Evolutionary conservation across 1,284 basidiomycete genomes (phyloP), one percentile per base, ranked within the genome.

Genomic region (Ganoderma leucocontextum): DNA sequence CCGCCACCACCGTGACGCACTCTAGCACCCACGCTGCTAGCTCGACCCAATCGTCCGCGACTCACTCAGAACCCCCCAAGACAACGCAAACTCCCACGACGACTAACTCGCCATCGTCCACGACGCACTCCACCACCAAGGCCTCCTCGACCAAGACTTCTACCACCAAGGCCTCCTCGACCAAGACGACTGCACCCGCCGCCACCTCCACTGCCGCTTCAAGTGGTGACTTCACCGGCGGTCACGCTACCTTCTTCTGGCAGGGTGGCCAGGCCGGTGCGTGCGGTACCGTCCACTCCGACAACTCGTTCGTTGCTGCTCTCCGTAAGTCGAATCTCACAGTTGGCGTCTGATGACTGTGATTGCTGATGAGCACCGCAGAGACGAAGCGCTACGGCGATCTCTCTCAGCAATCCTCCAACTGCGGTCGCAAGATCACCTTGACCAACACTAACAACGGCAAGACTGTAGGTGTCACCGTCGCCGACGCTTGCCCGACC

Each of bases 401-500:
- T 75, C 74, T 78, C 59, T 82, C 84, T 67, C 78, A 72, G 29
- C 72, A 73, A 33, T 92, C 91, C 12, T 52, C 79, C 15, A 84
- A 91, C 72, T 97, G 95, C 76, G 92, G 91, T 68, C 81, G 85
- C 77, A 77, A 83, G 64, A 86, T 96, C 72, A 73, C 78, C 71
- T 89, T 97, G 78, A 91, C 83, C 73, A 91, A 93, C 82, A 71
- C 73, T 36, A 73, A 79, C 65, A 91, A 89, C 80, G 83, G 85
- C 71, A 84, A 87, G 78, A 79, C 78, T 22, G 87, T 93, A 70
- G 83, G 80, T 2, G 95, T 90, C 67, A 85, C 83, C 29, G 84
- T 96, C 74, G 91, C 86, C 17, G 95, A 97, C 75, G 89, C 85
- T 33, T 97, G 96, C 86, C 95, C 95, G n/a, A 90, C 89, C 9